Evolutionary conservation across 495 filamentous ascomycete genomes (phyloP).

Genomic region (Ramalina intermedia): DNA sequence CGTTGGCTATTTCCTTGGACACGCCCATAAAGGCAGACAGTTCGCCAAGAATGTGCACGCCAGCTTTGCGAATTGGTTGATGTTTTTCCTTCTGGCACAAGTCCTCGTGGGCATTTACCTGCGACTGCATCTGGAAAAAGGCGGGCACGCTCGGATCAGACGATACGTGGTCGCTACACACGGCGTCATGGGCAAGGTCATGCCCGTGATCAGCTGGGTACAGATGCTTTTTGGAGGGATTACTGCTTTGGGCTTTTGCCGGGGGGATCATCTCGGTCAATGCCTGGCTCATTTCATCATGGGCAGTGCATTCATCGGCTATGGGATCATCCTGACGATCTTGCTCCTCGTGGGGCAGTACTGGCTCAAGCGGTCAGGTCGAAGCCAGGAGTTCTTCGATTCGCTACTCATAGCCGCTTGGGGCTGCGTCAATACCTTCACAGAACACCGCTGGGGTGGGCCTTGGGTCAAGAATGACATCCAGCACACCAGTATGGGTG

Average conservation of each 20-base stretch:
- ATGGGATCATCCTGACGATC: constrained; percentile 77
- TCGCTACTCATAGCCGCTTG: constrained; percentile 78
- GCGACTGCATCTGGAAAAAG: constrained; percentile 74
- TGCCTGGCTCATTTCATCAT: constrained; percentile 97
- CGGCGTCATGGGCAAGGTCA: constrained; percentile 67
- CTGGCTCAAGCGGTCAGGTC: constrained; percentile 72
- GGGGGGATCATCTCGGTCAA: constrained; percentile 80
- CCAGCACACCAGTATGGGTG: constrained; percentile 93
- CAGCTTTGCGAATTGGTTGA: constrained; percentile 61
- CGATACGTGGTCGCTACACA: constrained; percentile 57
- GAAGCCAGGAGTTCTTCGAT: constrained; percentile 96
- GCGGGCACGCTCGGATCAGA: constrained; percentile 65
- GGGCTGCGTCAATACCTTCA: constrained; percentile 97
- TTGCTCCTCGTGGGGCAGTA: constrained; percentile 75
- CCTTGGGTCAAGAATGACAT: constrained; percentile 90
- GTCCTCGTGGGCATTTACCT: constrained; percentile 74
- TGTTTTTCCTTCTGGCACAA: constrained; percentile 64
- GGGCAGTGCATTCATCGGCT: constrained; percentile 92
- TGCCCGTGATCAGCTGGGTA: constrained; percentile 78
- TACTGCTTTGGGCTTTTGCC: constrained; percentile 84
- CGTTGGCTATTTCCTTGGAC: constrained; percentile 79
- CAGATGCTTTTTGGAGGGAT: constrained; percentile 98
- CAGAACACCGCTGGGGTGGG: constrained; percentile 86
- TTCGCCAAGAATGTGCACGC: constrained; percentile 78
- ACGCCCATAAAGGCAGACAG: constrained; percentile 75